Evolutionary conservation across 116 monocot species (phyloP).

Genomic region (Trichopus zeylanicus): DNA sequence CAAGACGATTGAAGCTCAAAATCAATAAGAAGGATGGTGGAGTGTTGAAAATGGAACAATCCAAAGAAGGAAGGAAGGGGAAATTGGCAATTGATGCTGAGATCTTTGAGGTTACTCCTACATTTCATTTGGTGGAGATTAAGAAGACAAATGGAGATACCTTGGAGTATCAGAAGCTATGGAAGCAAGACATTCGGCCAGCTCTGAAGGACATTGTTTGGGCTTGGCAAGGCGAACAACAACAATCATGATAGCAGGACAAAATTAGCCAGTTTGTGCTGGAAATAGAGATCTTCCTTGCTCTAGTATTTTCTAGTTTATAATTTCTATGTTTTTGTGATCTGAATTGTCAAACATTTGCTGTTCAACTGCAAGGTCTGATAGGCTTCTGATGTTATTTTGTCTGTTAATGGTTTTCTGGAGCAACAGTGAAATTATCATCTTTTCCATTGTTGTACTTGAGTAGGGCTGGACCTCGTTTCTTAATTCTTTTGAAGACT

Average conservation of each 20-base stretch:
- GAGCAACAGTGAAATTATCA: too few relatives aligned
- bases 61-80: slow-evolving; percentile 53
- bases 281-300: background rate
- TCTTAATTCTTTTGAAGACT: too few relatives aligned
- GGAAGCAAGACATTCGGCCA: slow-evolving; percentile 56
- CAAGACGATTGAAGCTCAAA: slow-evolving; percentile 46
- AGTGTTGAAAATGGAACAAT: slow-evolving; percentile 54
- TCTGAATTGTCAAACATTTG: background rate
- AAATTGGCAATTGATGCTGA: slow-evolving; percentile 62
- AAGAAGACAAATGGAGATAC: slow-evolving; percentile 70
- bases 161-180: slow-evolving; percentile 61
- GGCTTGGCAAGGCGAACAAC: slow-evolving; percentile 78
- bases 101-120: slow-evolving; percentile 70
- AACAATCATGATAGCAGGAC: slow-evolving; percentile 3
- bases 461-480: too few relatives aligned
- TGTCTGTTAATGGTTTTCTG: too few relatives aligned
- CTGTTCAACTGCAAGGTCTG: background rate
- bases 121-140: slow-evolving; percentile 75
- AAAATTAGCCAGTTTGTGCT: too few relatives aligned
- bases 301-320: background rate
- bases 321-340: background rate
- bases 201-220: slow-evolving; percentile 84
- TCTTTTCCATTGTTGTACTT: too few relatives aligned
- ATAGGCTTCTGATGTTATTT: too few relatives aligned
- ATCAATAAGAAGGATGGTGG: slow-evolving; percentile 70